Conservation (phyloP, 2,329 filamentous ascomycete species). For the Dothideomycetes sp. region DNA sequence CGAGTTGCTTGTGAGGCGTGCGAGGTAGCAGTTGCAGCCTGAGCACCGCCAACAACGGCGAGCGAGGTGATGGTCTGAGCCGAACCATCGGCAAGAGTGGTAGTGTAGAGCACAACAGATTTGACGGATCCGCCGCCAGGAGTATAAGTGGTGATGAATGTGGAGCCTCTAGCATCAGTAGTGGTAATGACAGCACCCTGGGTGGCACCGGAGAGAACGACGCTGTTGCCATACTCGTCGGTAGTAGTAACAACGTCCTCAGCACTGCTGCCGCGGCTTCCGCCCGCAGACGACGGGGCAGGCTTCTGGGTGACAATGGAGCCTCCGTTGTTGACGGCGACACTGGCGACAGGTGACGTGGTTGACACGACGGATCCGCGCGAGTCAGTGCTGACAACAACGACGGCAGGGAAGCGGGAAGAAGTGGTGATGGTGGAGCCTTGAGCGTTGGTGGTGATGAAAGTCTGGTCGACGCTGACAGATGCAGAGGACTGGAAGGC, state of each 20-base stretch:
- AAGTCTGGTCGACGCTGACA: slow-evolving; percentile 22
- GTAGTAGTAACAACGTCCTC: slow-evolving; percentile 26
- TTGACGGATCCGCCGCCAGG: slow-evolving; percentile 34
- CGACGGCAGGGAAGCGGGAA: slow-evolving; percentile 26
- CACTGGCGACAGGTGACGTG: slow-evolving; percentile 30
- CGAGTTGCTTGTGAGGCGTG: background rate
- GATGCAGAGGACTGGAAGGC: slow-evolving; percentile 28
- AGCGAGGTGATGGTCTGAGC: slow-evolving; percentile 36
- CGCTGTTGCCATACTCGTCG: slow-evolving; percentile 30
- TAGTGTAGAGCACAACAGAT: slow-evolving; percentile 30
- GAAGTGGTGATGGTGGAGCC: slow-evolving; percentile 26
- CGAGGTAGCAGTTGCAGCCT: slow-evolving; percentile 14
- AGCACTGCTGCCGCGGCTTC: slow-evolving; percentile 5
- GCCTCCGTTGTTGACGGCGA: slow-evolving; percentile 29
- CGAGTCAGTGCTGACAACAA: slow-evolving; percentile 31
- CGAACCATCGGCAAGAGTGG: slow-evolving; percentile 26
- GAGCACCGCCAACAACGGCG: slow-evolving; percentile 30
- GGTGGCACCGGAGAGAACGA: slow-evolving; percentile 26
- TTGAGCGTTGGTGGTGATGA: slow-evolving; percentile 25
- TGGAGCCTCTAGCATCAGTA: slow-evolving; percentile 32
- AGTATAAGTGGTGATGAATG: slow-evolving; percentile 39
- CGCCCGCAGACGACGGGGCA: slow-evolving; percentile 26
- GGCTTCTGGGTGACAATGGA: slow-evolving; percentile 31
- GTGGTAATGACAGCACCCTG: slow-evolving; percentile 35
- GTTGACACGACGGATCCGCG: slow-evolving; percentile 29